Conservation (phyloP, 352 stramenopile species). For the Lagenidium giganteum region DNA sequence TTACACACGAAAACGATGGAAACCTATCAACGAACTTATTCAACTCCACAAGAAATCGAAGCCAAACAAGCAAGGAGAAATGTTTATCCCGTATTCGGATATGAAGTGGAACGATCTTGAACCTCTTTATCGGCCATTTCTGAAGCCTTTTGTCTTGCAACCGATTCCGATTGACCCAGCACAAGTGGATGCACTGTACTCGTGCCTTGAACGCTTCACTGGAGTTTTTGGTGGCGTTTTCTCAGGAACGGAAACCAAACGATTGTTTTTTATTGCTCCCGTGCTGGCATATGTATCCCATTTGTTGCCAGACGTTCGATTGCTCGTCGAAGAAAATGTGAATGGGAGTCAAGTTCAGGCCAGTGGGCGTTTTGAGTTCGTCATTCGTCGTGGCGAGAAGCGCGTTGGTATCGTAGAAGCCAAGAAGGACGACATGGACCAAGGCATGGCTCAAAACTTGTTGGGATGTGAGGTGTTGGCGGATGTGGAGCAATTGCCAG, state of each 20-base stretch:
- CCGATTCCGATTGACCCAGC: too few species aligned
- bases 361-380: conserved; percentile 23
- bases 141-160: too few species aligned
- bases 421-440: conserved; percentile 22
- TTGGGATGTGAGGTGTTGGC: conserved; percentile 19
- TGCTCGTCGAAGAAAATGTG: conserved; percentile 2
- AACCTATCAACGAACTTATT: too few species aligned
- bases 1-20: too few species aligned
- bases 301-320: not conserved
- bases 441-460: conserved; percentile 20
- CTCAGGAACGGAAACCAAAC: not conserved
- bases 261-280: not conserved
- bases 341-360: conserved; percentile 18
- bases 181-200: too few species aligned
- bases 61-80: too few species aligned
- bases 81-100: too few species aligned
- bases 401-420: conserved; percentile 24
- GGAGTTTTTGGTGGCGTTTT: not conserved
- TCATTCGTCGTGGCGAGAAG: conserved; percentile 19
- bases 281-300: not conserved
- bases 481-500: conserved; percentile 12
- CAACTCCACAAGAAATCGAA: too few species aligned
- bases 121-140: too few species aligned
- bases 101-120: too few species aligned
- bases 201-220: too few species aligned